These are phyloP conservation scores for Lathyrus tuberosus DNA, from an alignment of 306 rosid species.

Conservation along the genomic window DNA sequence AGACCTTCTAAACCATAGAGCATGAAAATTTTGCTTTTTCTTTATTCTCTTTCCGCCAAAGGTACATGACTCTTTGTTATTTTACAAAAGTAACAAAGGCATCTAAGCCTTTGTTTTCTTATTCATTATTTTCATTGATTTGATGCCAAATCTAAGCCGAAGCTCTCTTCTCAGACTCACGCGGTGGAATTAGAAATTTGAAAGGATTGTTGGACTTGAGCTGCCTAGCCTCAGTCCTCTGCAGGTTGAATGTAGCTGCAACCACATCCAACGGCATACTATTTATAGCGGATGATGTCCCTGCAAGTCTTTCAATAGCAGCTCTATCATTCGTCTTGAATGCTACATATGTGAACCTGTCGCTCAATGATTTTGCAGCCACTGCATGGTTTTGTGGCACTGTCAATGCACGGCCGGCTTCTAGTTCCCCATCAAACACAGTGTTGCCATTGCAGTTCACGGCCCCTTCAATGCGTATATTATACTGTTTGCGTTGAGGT, in stretches of 20 bases:
- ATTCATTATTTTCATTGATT: constrained; percentile 6
- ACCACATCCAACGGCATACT: constrained; percentile 57
- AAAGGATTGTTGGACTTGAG: constrained; percentile 52
- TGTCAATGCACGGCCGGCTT: constrained; percentile 44
- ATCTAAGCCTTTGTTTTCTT: constrained; percentile 34
- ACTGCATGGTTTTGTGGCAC: constrained; percentile 67
- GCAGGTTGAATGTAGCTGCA: constrained; percentile 39
- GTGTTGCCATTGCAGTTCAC: constrained; percentile 58
- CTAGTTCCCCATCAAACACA: constrained; percentile 48
- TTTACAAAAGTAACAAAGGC: constrained; percentile 15
- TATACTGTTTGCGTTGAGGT: constrained; percentile 54
- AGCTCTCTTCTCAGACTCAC: constrained; percentile 14
- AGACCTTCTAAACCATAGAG: neutral
- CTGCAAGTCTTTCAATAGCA: constrained; percentile 46
- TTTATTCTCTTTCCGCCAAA: constrained; percentile 31
- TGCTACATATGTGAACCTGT: constrained; percentile 52
- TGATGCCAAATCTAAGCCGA: constrained; percentile 21
- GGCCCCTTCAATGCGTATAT: constrained; percentile 50
- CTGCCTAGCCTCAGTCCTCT: constrained; percentile 36
- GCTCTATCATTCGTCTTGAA: constrained; percentile 65
- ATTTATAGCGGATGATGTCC: constrained; percentile 36
- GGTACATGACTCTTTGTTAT: constrained; percentile 1
- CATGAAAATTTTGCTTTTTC: neutral
- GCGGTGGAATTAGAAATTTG: constrained; percentile 39
- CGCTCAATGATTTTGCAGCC: constrained; percentile 43